phyloP scores from a whole-genome alignment of 176 grass and related monocot species.

The Oryza nivara region DNA sequence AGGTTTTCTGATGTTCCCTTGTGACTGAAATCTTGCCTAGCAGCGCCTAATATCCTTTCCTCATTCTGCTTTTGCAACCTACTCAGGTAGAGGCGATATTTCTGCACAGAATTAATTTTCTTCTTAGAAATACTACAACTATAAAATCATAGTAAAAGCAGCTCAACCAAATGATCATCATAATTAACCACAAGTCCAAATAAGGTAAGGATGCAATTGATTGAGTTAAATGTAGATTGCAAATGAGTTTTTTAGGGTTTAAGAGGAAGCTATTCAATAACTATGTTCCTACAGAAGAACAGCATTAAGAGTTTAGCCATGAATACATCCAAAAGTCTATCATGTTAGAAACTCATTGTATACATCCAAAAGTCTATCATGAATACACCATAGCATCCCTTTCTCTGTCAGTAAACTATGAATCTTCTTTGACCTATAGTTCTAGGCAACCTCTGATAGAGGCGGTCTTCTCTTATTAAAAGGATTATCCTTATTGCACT shows the following conservation, averaged over 20 bases:
- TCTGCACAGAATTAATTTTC: conserved; percentile 64
- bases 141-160: background rate
- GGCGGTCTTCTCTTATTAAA: conserved; percentile 6
- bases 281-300: background rate
- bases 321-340: conserved; percentile 5
- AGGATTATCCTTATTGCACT: background rate
- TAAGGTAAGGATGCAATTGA: background rate
- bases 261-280: conserved; percentile 8
- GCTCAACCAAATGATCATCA: background rate
- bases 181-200: background rate
- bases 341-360: background rate
- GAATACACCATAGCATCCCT: conserved; percentile 4
- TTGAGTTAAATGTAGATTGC: conserved; percentile 22
- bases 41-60: conserved; percentile 52
- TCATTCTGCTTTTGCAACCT: conserved; percentile 96
- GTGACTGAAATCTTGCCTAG: conserved; percentile 59
- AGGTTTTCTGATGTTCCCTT: conserved; percentile 56
- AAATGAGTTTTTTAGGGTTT: conserved; percentile 12
- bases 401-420: conserved; percentile 22
- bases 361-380: background rate
- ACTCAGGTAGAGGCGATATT: conserved; percentile 98
- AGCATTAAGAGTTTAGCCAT: background rate
- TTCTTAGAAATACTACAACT: conserved; percentile 22
- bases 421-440: conserved; percentile 36
- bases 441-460: conserved; percentile 25